Conservation (phyloP, 208 protist genomes). For the Tritrichomonas musculus region DNA sequence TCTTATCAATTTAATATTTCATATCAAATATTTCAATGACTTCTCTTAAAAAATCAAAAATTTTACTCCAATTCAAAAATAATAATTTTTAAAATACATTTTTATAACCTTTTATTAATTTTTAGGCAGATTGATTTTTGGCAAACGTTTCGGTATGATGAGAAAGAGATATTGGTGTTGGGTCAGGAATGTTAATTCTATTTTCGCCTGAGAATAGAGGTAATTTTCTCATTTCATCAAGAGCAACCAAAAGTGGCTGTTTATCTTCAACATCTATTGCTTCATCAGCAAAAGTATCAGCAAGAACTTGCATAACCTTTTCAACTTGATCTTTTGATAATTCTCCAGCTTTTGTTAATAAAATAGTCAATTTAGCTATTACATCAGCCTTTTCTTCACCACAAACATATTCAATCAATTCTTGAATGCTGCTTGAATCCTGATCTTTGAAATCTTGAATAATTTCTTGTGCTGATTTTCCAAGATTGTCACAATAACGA, state of each 20-base stretch:
- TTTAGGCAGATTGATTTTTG: not conserved
- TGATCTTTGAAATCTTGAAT: not conserved
- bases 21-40: too few species aligned
- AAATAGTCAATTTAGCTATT: not conserved
- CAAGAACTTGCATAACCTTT: not conserved
- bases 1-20: too few species aligned
- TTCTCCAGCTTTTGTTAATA: not conserved
- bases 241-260: not conserved
- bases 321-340: not conserved
- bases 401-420: not conserved
- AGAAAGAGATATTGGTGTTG: not conserved
- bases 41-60: too few species aligned
- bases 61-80: too few species aligned
- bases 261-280: not conserved
- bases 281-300: conserved; percentile 10
- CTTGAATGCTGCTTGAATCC: not conserved
- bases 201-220: not conserved
- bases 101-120: too few species aligned
- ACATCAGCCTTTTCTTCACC: not conserved
- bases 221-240: not conserved
- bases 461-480: not conserved
- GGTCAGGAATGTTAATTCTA: not conserved
- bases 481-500: not conserved
- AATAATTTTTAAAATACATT: too few species aligned
- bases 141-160: conserved; percentile 15